Conservation (phyloP, 2,329 filamentous ascomycete species). For the Talaromyces sp. region DNA sequence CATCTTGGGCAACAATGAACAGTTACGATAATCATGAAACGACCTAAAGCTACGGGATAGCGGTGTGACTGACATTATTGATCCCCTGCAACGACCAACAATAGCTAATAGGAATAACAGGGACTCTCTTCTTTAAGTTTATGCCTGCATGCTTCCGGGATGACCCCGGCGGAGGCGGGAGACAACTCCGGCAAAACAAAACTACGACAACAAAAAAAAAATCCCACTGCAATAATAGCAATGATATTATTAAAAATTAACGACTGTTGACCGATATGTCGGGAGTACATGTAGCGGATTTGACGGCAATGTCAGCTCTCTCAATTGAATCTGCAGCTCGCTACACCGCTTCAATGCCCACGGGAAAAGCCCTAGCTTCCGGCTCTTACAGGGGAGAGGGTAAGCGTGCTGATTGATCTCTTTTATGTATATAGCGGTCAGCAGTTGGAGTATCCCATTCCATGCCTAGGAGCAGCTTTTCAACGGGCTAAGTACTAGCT, state of each 20-base stretch:
- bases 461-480: neutral
- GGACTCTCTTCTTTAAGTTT: neutral
- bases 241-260: neutral
- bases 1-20: neutral
- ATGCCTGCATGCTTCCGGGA: neutral
- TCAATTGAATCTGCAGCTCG: neutral
- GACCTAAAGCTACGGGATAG: neutral
- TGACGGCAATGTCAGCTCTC: neutral
- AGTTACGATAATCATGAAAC: neutral
- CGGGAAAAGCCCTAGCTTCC: neutral
- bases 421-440: neutral
- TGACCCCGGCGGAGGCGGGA: neutral
- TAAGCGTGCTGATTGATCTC: neutral
- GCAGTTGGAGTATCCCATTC: neutral
- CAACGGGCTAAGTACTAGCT: neutral
- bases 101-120: neutral
- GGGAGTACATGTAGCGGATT: neutral
- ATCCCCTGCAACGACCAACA: neutral
- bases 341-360: neutral
- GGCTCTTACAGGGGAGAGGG: neutral
- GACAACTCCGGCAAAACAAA: neutral
- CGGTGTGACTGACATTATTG: neutral
- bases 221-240: neutral
- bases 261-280: neutral
- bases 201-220: neutral